phyloP scores from a whole-genome alignment of 352 stramenopile genomes.

The Phytophthora crassamura region DNA sequence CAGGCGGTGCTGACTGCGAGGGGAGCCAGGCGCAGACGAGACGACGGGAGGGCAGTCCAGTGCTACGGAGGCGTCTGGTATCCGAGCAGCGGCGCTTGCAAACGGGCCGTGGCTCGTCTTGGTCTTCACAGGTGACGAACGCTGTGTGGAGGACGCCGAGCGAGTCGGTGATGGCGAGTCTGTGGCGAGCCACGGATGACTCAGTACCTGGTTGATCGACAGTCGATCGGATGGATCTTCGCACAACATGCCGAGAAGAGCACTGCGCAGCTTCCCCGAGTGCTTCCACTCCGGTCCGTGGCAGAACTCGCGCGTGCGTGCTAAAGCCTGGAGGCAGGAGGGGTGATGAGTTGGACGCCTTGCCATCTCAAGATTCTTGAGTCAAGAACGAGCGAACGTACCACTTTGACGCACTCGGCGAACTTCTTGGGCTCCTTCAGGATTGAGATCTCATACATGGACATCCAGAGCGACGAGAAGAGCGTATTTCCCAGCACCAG shows the following conservation, averaged over 20 bases:
- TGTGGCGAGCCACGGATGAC: constrained; percentile 57
- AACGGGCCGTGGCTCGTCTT: constrained; percentile 11
- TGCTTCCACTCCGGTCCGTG: constrained; percentile 52
- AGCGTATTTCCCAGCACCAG: constrained; percentile 75
- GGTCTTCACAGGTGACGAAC: constrained; percentile 26
- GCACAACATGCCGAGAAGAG: constrained; percentile 52
- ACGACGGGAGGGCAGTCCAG: not conserved
- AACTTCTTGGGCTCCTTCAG: constrained; percentile 74
- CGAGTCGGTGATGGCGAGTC: not conserved
- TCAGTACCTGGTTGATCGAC: constrained; percentile 54
- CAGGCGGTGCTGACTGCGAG: constrained; percentile 15
- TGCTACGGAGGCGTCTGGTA: not conserved
- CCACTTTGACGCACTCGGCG: constrained; percentile 39
- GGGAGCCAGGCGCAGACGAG: constrained; percentile 12
- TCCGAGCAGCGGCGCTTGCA: constrained; percentile 6
- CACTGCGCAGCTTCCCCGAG: constrained; percentile 48
- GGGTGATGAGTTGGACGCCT: not conserved
- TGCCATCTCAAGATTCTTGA: too few relatives aligned
- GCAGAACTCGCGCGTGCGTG: constrained; percentile 40
- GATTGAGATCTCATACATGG: constrained; percentile 77
- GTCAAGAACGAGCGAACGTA: not conserved
- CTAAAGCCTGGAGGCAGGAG: constrained; percentile 33
- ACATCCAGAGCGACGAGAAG: constrained; percentile 90
- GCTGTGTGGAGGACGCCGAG: not conserved
- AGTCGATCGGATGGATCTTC: constrained; percentile 47